Evolutionary conservation across 306 rosid species (phyloP).

Genomic region (Fragaria iinumae): DNA sequence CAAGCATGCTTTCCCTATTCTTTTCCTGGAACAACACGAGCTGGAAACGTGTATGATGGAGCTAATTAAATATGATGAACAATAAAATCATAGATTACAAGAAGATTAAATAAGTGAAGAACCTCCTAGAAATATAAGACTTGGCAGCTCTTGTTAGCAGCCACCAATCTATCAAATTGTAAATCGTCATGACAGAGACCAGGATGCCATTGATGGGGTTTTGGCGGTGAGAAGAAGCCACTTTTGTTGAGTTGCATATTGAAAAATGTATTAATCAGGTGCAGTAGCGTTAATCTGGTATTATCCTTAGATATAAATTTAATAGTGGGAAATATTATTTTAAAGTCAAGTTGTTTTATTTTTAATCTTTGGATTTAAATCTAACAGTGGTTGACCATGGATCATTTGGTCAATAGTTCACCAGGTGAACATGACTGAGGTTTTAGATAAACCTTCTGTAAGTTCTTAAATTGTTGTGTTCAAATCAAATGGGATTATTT

Average conservation of each 20-base stretch:
- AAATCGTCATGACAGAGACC: background rate
- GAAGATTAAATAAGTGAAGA: background rate
- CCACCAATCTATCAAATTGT: background rate
- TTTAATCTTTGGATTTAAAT: too few species aligned
- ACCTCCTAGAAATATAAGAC: background rate
- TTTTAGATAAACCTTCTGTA: background rate
- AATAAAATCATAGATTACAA: background rate
- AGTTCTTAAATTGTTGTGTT: background rate
- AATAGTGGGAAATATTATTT: too few species aligned
- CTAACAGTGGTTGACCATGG: fast-evolving
- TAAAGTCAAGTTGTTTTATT: too few species aligned
- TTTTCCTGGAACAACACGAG: constrained; percentile 1
- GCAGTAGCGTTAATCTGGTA: too few species aligned
- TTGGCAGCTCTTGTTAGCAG: background rate
- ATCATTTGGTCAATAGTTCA: too few species aligned
- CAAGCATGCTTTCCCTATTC: background rate
- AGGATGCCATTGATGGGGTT: background rate
- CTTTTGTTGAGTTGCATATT: background rate
- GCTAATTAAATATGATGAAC: background rate
- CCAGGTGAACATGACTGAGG: too few species aligned
- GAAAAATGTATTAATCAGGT: too few species aligned
- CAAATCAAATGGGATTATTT: background rate
- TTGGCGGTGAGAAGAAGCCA: background rate
- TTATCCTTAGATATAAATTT: too few species aligned
- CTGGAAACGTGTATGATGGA: background rate